These are phyloP conservation scores for Guillardia theta DNA, from an alignment of 78 protist species.

Conservation along the genomic window DNA sequence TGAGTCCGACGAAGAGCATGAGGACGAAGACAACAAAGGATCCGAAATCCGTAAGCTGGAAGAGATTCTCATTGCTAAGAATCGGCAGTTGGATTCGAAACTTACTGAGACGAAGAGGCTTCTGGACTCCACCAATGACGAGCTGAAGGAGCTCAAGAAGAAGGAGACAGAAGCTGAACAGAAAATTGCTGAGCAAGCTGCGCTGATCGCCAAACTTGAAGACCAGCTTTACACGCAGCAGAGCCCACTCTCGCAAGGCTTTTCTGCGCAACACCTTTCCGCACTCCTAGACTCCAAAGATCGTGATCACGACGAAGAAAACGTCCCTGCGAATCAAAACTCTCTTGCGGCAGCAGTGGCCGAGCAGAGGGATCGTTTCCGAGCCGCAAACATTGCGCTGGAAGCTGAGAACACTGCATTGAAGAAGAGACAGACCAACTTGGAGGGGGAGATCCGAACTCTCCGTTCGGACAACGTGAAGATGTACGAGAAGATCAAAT, in stretches of 20 bases:
- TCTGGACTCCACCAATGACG: background rate
- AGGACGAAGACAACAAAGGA: background rate
- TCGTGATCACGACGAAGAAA: background rate
- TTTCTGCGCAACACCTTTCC: background rate
- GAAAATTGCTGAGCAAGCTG: background rate
- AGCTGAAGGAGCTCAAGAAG: background rate
- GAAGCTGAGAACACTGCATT: background rate
- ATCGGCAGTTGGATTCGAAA: background rate
- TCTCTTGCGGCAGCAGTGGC: background rate
- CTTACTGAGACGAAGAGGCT: background rate
- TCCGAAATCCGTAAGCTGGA: background rate
- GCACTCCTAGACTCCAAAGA: background rate
- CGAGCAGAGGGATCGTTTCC: background rate
- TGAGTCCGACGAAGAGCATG: background rate
- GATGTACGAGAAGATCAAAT: constrained; percentile 80
- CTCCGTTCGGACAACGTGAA: constrained; percentile 77
- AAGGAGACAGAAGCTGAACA: background rate
- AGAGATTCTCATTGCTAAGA: background rate
- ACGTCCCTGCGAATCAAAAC: background rate
- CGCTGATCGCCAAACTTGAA: background rate
- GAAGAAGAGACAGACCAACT: background rate
- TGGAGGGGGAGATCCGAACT: constrained; percentile 50
- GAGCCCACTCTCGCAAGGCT: background rate
- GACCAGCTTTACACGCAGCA: background rate
- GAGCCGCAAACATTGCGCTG: background rate